phyloP scores from a whole-genome alignment of 2,329 filamentous ascomycete species.

The Pseudohalonectria lignicola region DNA sequence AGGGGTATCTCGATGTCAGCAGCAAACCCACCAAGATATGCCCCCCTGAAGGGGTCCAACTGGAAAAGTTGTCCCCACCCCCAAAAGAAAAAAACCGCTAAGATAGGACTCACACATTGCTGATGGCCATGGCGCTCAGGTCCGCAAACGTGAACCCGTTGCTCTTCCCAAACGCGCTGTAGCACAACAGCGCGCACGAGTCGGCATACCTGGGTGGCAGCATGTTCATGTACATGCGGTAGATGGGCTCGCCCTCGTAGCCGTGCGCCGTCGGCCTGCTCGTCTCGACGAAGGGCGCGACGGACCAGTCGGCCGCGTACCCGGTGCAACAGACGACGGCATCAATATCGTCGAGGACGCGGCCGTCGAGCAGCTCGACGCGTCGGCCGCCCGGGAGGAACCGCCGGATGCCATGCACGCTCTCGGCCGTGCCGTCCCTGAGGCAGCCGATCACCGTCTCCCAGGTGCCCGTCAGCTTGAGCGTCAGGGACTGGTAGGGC shows the following conservation, averaged over 20 bases:
- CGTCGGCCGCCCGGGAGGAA: conserved; percentile 12
- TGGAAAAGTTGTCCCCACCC: no score
- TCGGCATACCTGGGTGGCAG: conserved; percentile 30
- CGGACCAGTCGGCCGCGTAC: conserved; percentile 18
- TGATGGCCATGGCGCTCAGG: conserved; percentile 30
- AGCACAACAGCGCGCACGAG: conserved; percentile 30
- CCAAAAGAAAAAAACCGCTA: no score
- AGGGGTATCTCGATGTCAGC: no score
- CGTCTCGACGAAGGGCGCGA: conserved; percentile 16
- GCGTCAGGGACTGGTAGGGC: conserved; percentile 15
- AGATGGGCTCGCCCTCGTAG: conserved; percentile 17
- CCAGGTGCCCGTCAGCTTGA: conserved; percentile 12
- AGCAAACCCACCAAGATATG: no score
- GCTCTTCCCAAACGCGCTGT: conserved; percentile 20
- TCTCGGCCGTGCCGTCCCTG: conserved; percentile 13
- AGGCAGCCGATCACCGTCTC: conserved; percentile 16
- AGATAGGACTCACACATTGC: conserved; percentile 21
- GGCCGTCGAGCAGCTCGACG: conserved; percentile 18
- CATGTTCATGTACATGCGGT: conserved; percentile 29
- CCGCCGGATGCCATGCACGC: conserved; percentile 15
- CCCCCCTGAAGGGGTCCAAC: no score
- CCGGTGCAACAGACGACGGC: conserved; percentile 23
- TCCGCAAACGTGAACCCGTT: conserved; percentile 27
- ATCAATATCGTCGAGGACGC: conserved; percentile 15
- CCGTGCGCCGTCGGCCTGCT: conserved; percentile 13